Base-by-base conservation (phyloP, 225 moss, liverwort and hornwort species). In the Pleurozium schreberi region DNA sequence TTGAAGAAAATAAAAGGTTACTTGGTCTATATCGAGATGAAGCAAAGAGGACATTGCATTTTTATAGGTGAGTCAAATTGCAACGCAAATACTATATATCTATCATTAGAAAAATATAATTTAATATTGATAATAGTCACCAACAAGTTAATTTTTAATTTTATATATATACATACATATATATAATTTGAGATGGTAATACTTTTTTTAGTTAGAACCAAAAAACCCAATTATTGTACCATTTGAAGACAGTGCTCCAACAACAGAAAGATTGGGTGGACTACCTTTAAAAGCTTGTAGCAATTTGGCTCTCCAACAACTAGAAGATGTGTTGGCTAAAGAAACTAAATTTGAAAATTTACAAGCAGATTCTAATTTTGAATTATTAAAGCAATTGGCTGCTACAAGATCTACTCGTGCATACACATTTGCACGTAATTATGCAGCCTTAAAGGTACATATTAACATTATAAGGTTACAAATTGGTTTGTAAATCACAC, bases 251-350 rank as follows among this genome's bases (percentile, higher is more conserved):
- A 87, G 33, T 85, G 38, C 36, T 50, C 84, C 23, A 20, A 81
- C 81, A 81, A 87, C 31, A 81, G 16, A 67, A 34, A 74, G 40
- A 49, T 87, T 49, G 12, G 83, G 93, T 80, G 83, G 90, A 19
- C 40, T 92, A 20, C 90, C 93, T 69, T 59, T 89, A 6, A 91
- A 92, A 89, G 91, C 92, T 75, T 93, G 91, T 60, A 88, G 71
- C 14, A 90, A 93, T 70, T 14, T 64, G 17, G 89, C 89, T 75
- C 75, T 91, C 10, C 55, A 88, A 11, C 80, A 92, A 14, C 27
- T 92, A 9, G 75, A 92, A 36, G 58, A 84, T 34, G 88, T 92
- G 0, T 84, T 93, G 64, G 73, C 57, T 4, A 89, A 77, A 63
- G 74, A 17, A 30, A 85, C 88, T 31, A 90, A 70, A 13, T 89